Evolutionary conservation across 148 eudicot species (phyloP).

Genomic region (Suaeda aralocaspica): DNA sequence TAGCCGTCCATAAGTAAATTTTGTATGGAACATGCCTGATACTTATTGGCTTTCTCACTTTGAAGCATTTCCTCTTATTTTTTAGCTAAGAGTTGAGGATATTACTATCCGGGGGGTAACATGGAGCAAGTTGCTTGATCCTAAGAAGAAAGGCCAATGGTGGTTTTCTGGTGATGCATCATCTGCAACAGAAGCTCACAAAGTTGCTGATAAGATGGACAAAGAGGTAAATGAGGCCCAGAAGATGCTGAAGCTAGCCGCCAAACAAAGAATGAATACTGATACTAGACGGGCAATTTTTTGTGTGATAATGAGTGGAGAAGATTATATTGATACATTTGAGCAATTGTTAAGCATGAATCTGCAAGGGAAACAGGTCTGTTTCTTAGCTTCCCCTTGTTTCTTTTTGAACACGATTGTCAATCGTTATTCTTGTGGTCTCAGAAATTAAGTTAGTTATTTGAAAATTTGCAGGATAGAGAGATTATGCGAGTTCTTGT

Average conservation of each 20-base stretch:
- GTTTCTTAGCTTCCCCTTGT: constrained; percentile 5
- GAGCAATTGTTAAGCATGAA: constrained; percentile 84
- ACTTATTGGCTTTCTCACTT: background rate
- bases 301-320: constrained; percentile 91
- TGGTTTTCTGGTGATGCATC: constrained; percentile 72
- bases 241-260: constrained; percentile 82
- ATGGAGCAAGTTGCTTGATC: constrained; percentile 90
- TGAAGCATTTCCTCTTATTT: constrained; percentile 6
- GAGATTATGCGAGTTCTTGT: constrained; percentile 88
- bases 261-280: constrained; percentile 87
- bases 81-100: constrained; percentile 69
- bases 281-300: constrained; percentile 90
- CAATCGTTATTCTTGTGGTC: background rate
- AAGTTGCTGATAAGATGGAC: constrained; percentile 67
- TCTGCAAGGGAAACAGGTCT: constrained; percentile 91
- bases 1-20: no score
- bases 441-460: background rate
- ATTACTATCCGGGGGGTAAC: constrained; percentile 59
- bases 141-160: constrained; percentile 89
- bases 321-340: constrained; percentile 89
- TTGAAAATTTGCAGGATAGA: constrained; percentile 61
- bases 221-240: constrained; percentile 71
- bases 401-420: background rate
- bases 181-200: constrained; percentile 37
- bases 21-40: no score